Base-by-base conservation (phyloP, 495 filamentous ascomycete genomes). In the Rusavskia elegans region DNA sequence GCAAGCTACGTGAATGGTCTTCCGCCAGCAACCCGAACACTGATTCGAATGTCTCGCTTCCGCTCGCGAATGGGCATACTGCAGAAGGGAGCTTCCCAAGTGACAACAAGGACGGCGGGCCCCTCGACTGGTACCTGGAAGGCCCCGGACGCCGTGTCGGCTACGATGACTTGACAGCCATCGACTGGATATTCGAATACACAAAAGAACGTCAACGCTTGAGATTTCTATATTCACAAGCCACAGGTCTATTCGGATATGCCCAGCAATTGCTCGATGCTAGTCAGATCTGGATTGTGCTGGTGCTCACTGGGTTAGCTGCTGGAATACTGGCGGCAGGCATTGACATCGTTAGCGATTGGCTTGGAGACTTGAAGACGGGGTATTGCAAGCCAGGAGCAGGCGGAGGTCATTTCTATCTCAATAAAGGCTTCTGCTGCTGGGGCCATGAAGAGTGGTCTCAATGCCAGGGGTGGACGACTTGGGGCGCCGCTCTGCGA, bases 141-240 rank as follows among this genome's bases (percentile, higher is more conserved):
- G 88, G 87, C 5, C 89, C 87, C 5, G 92, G 92, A 2, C 76
- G 89, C 48, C 80, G 92, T 59, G 89, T 96, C 25, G 89, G 84
- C 48, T 98, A 98, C 66, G 92, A 95, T 58, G 85, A 98, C 69
- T 74, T 96, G 61, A 96, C 93, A 14, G 92, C 93, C 14, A 98
- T 98, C 65, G 92, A 98, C 69, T 98, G 92, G 92, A 97, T 96
- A 59, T 97, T 95, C 62, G 92, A 98, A 66, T 95, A 98, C 64
- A 92, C 88, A 23, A 96, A 96, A 65, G 92, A 98, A 66, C 77
- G 92, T 17, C 87, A 95, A 64, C 78, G 92, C 40, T 76, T 92
- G 57, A 76, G 87, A 9, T 71, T 84, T 16, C 71, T 98, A 10
- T 81, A 78, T 49, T 79, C 81, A 2, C 80, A 72, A 54, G 74